A percentile compares a stretch with the other conserved stretches of the same genome.
Evolutionary conservation across 139 green algal species (phyloP).

Genomic region (Zygnema circumcarinatum): DNA sequence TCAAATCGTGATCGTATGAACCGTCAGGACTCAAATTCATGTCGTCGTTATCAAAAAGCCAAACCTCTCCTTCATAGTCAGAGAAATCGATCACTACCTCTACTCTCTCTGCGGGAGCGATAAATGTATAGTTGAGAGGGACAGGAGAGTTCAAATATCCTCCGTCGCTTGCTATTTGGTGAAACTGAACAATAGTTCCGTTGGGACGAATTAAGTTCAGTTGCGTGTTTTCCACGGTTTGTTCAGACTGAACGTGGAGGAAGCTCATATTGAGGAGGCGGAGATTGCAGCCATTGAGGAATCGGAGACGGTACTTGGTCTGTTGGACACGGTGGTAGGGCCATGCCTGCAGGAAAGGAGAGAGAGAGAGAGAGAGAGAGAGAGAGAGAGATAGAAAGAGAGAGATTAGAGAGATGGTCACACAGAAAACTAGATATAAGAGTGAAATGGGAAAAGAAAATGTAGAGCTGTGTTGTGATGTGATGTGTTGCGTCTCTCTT

Average conservation of each 20-base stretch:
- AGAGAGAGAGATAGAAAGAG: neutral
- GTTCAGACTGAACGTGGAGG: neutral
- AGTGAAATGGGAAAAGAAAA: no score
- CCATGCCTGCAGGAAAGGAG: conserved; percentile 5
- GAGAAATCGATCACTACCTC: conserved; percentile 28
- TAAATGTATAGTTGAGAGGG: neutral
- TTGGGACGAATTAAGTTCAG: neutral
- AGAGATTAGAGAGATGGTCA: no score
- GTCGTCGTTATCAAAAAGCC: neutral
- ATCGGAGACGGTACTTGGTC: conserved; percentile 13
- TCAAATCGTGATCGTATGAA: neutral
- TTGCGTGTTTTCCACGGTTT: neutral
- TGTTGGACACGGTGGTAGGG: conserved; percentile 7
- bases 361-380: neutral
- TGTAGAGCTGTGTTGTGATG: no score
- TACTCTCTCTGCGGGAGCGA: conserved; percentile 21
- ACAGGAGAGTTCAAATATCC: conserved; percentile 27
- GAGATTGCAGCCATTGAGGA: conserved; percentile 14
- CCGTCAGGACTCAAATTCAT: neutral
- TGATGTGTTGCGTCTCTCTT: no score
- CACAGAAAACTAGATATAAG: no score
- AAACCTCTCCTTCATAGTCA: neutral
- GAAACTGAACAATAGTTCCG: neutral
- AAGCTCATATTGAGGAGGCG: conserved; percentile 27
- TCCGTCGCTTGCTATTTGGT: conserved; percentile 48